Percentiles rank a stretch among this genome's conserved stretches.
phyloP scores from a whole-genome alignment of 1,284 basidiomycete species.

The Inonotus obliquus region DNA sequence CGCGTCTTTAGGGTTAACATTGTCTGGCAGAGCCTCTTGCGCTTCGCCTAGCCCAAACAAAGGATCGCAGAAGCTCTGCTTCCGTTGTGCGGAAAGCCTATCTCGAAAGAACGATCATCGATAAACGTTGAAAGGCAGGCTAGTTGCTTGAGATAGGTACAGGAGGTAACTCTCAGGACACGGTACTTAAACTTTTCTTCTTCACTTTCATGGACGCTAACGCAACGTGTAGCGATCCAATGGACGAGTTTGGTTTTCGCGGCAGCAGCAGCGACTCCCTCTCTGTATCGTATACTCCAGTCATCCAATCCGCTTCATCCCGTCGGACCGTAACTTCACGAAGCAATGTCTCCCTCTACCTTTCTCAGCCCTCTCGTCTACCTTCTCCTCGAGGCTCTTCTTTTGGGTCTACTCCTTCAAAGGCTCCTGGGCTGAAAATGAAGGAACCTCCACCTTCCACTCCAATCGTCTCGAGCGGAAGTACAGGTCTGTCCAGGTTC shows the following conservation, averaged over 20 bases:
- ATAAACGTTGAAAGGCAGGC: neutral
- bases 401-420: neutral
- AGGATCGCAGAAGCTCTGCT: neutral
- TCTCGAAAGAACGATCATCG: neutral
- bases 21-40: neutral
- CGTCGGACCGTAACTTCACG: conserved; percentile 2
- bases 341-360: neutral
- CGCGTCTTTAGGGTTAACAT: neutral
- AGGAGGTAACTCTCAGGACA: neutral
- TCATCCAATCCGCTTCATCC: conserved; percentile 2
- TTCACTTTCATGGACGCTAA: neutral
- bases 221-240: neutral
- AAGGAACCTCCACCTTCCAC: neutral
- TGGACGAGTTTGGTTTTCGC: conserved; percentile 5
- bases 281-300: conserved; percentile 13
- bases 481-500: conserved; percentile 9
- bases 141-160: neutral
- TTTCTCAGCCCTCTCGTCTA: neutral
- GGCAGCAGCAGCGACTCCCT: neutral
- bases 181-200: neutral
- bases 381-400: conserved; percentile 1
- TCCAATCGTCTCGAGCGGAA: neutral
- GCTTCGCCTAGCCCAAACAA: neutral
- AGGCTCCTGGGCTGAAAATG: neutral
- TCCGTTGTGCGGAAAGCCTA: neutral